phyloP scores from a whole-genome alignment of 306 rosid genomes.

The Cucurbita ficifolia region DNA sequence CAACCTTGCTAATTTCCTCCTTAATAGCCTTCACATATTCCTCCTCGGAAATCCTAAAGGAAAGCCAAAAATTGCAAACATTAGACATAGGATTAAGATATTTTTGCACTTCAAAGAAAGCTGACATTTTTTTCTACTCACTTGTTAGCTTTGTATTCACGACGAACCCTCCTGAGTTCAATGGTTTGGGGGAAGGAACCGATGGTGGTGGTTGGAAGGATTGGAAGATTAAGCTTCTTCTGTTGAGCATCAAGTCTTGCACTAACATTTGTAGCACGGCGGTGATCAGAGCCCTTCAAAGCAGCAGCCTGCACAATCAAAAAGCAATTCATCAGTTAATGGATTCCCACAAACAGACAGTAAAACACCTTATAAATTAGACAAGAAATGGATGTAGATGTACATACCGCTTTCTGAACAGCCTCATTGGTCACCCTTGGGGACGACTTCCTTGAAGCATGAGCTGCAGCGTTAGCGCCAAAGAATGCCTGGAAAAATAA shows the following conservation, averaged over 20 bases:
- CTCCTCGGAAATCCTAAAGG: conserved; percentile 50
- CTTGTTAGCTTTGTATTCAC: conserved; percentile 74
- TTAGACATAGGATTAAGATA: neutral
- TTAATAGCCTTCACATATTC: conserved; percentile 44
- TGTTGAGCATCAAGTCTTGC: conserved; percentile 66
- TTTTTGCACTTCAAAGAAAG: neutral
- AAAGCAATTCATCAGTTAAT: conserved; percentile 6
- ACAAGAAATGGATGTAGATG: neutral
- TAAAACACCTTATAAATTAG: neutral
- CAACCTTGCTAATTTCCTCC: conserved; percentile 67
- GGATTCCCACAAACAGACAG: neutral
- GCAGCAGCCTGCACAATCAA: conserved; percentile 49
- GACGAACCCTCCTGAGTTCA: conserved; percentile 67
- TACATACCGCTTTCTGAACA: conserved; percentile 65
- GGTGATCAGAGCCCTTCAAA: conserved; percentile 59
- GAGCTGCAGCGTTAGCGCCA: conserved; percentile 51
- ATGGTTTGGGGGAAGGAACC: no score
- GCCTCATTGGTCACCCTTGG: conserved; percentile 70
- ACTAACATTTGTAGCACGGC: conserved; percentile 51
- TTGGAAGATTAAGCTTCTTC: conserved; percentile 67
- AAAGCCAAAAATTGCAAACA: neutral
- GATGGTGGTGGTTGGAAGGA: conserved; percentile 82
- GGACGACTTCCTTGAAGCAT: conserved; percentile 67
- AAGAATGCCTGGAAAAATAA: conserved; percentile 46
- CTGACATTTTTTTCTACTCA: conserved; percentile 11